Evolutionary conservation across 306 rosid species (phyloP).

Genomic region (Citrullus colocynthis): DNA sequence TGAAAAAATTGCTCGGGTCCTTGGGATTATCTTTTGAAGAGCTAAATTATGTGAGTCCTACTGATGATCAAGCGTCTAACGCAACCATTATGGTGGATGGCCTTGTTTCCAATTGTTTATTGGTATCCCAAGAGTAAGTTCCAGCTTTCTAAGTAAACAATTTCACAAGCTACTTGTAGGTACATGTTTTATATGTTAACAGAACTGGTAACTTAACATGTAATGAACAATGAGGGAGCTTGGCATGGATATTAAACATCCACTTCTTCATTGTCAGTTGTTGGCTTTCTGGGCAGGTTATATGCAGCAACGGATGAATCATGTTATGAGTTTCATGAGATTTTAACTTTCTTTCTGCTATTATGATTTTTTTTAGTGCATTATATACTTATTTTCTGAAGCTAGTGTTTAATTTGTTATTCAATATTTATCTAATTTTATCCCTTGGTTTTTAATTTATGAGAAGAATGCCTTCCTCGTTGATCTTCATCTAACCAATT

Average conservation of each 20-base stretch:
- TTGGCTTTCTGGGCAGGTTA: neutral
- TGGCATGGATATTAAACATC: neutral
- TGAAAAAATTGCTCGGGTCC: constrained; percentile 33
- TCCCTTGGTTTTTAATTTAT: neutral
- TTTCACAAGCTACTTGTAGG: neutral
- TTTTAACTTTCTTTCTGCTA: neutral
- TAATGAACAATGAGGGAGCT: neutral
- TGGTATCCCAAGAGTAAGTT: constrained; percentile 39
- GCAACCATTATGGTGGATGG: constrained; percentile 16
- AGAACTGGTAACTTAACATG: neutral
- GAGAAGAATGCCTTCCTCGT: neutral
- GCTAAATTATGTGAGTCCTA: constrained; percentile 9
- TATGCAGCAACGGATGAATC: neutral
- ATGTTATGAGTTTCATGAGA: neutral
- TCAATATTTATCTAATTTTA: neutral
- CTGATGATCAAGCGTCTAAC: constrained; percentile 11
- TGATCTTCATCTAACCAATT: neutral
- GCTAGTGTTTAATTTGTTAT: neutral
- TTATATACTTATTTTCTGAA: neutral
- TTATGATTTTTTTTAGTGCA: neutral
- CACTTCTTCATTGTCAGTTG: neutral
- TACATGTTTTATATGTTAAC: neutral
- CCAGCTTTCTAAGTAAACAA: constrained; percentile 4
- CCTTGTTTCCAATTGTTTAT: constrained; percentile 30
- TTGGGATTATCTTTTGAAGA: constrained; percentile 36